Conservation (phyloP, 768 basidiomycete genomes). For the Chalciporus pseudorubinellus region DNA sequence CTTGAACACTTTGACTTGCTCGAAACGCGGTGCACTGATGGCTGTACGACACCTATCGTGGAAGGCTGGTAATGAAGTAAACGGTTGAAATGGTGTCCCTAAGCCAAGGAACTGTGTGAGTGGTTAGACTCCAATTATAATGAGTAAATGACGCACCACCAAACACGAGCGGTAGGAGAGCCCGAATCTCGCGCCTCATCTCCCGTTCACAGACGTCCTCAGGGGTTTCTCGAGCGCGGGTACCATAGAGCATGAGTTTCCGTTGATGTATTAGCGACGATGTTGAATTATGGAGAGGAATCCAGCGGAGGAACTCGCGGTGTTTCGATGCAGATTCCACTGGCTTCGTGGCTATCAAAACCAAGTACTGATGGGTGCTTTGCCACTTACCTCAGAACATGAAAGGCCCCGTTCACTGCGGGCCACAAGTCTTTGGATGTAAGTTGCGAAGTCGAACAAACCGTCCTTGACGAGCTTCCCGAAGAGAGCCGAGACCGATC, state of each 20-base stretch:
- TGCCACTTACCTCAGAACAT: constrained; percentile 45
- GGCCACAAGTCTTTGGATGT: constrained; percentile 79
- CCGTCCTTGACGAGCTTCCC: constrained; percentile 69
- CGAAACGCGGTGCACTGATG: constrained; percentile 60
- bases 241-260: constrained; percentile 66
- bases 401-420: constrained; percentile 67
- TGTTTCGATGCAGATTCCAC: constrained; percentile 51
- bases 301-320: constrained; percentile 65
- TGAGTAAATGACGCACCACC: constrained; percentile 41
- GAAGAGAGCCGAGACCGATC: constrained; percentile 63
- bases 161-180: constrained; percentile 65
- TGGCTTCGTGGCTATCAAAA: constrained; percentile 8
- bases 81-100: constrained; percentile 33
- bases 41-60: constrained; percentile 45
- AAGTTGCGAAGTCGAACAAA: constrained; percentile 70
- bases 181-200: constrained; percentile 68
- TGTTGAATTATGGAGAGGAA: constrained; percentile 62
- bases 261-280: constrained; percentile 65
- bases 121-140: neutral
- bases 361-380: neutral
- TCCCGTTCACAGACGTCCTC: constrained; percentile 69
- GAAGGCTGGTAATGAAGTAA: constrained; percentile 39
- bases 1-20: constrained; percentile 67
- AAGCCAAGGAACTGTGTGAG: constrained; percentile 8
- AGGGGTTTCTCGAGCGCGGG: constrained; percentile 62